These are phyloP conservation scores for Citrus medica DNA, from an alignment of 345 rosid genomes.

Conservation along the genomic window DNA sequence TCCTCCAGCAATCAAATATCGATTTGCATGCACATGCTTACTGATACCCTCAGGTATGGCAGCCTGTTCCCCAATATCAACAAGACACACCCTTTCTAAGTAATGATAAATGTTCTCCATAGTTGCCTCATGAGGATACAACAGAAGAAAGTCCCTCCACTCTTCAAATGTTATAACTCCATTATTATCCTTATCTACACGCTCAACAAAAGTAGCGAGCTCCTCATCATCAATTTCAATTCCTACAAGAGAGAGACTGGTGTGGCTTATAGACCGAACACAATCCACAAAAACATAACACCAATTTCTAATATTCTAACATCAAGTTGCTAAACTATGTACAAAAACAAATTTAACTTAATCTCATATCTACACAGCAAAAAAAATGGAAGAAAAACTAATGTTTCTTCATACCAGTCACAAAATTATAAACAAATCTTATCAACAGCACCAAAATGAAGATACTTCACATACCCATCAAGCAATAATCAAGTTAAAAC, in stretches of 20 bases:
- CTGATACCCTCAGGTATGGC: constrained; percentile 84
- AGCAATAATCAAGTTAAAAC: constrained; percentile 10
- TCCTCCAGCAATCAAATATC: constrained; percentile 86
- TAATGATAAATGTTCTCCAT: constrained; percentile 86
- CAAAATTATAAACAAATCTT: background rate
- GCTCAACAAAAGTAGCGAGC: constrained; percentile 87
- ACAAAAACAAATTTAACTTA: background rate
- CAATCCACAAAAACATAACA: constrained; percentile 1
- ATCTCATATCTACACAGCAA: background rate
- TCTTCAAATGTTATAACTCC: constrained; percentile 91
- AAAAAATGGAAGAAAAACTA: background rate
- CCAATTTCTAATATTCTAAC: background rate
- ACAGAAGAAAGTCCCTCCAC: constrained; percentile 91
- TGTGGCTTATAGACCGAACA: constrained; percentile 56
- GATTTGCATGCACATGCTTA: constrained; percentile 67
- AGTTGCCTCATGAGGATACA: constrained; percentile 94
- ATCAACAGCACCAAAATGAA: background rate
- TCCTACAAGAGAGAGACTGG: constrained; percentile 50
- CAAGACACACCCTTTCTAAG: constrained; percentile 82
- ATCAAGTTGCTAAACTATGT: background rate
- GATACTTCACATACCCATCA: background rate
- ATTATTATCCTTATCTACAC: constrained; percentile 84
- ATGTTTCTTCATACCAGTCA: background rate
- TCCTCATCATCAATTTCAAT: constrained; percentile 86
- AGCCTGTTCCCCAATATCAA: constrained; percentile 88